A percentile compares a stretch with the other conserved stretches of the same genome.
Conservation (phyloP, 2,329 filamentous ascomycete species). For the Ceratocystis harringtonii region DNA sequence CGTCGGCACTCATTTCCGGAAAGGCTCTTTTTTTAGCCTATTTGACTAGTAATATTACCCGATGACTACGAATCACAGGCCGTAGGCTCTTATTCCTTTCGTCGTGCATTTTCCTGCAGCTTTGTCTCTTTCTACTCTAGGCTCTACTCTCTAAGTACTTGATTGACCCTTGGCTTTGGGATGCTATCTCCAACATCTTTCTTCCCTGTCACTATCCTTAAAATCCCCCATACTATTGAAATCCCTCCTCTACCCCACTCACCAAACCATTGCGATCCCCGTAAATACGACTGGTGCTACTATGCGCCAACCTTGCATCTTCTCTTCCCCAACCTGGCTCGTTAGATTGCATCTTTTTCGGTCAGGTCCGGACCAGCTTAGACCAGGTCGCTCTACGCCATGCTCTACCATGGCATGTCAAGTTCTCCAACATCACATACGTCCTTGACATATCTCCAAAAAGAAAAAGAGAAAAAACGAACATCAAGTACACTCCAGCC, state of each 20-base stretch:
- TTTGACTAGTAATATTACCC: background rate
- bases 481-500: background rate
- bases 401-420: background rate
- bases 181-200: background rate
- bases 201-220: background rate
- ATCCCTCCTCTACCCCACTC: background rate
- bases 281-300: background rate
- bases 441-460: background rate
- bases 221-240: background rate
- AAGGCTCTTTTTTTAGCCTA: background rate
- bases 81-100: background rate
- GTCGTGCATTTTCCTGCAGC: background rate
- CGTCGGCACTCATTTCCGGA: constrained; percentile 4
- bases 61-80: background rate
- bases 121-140: background rate
- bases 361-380: background rate
- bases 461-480: background rate
- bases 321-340: background rate
- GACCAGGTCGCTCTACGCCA: background rate
- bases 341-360: background rate
- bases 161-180: background rate
- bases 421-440: background rate
- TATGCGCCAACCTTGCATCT: background rate
- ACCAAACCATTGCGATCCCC: background rate
- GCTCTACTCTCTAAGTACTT: background rate